A percentile compares a stretch with the other conserved stretches of the same genome.
These are phyloP conservation scores for Coemansia sp. DNA, from an alignment of 192 early-diverging fungal species.

Conservation along the genomic window DNA sequence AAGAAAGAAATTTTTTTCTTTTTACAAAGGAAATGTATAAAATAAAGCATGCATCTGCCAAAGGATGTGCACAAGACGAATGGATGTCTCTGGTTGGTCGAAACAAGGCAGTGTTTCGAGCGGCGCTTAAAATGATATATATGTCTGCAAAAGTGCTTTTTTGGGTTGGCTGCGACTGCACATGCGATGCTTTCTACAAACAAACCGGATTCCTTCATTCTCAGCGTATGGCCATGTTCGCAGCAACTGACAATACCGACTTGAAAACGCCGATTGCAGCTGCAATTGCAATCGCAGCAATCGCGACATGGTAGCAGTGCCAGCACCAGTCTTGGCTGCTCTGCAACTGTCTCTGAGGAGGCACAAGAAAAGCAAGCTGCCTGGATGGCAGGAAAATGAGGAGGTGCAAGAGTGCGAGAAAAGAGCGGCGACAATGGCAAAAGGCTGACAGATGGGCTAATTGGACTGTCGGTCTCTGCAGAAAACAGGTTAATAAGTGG, in stretches of 20 bases:
- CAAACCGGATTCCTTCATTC: background rate
- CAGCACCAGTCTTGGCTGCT: background rate
- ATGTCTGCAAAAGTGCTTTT: background rate
- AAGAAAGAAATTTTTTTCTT: constrained; percentile 5
- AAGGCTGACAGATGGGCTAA: background rate
- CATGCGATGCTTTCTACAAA: background rate
- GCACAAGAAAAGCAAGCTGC: background rate
- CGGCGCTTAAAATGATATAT: background rate
- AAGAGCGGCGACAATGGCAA: background rate
- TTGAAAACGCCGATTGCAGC: background rate
- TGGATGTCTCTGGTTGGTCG: background rate
- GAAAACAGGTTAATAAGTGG: background rate
- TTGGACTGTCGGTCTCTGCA: constrained; percentile 1
- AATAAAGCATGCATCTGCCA: background rate
- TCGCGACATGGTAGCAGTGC: background rate
- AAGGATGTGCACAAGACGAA: background rate
- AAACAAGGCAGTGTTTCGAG: background rate
- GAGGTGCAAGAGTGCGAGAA: background rate
- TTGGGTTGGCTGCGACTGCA: background rate
- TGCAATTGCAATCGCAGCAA: background rate
- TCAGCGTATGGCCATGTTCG: background rate
- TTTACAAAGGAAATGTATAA: constrained; percentile 5
- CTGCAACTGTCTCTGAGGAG: background rate
- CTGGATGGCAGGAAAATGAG: too few species aligned
- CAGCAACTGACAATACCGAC: background rate